Conservation (phyloP, 2,329 filamentous ascomycete species). For the Microcera coccophila region DNA sequence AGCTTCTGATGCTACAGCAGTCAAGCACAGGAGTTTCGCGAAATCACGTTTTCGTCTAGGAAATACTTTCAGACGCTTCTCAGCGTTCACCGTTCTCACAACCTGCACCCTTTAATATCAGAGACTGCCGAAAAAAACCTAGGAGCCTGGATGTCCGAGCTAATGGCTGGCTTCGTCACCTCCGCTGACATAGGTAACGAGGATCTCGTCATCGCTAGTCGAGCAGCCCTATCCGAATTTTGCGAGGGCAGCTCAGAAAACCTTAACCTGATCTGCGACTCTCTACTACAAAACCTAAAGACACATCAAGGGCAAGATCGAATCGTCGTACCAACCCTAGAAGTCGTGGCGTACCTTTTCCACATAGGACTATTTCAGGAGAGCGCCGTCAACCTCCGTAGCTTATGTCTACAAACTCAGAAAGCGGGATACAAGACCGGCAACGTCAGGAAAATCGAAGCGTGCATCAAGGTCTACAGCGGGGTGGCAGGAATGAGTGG, state of each 20-base stretch:
- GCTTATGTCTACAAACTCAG: constrained; percentile 66
- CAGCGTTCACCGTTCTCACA: constrained; percentile 37
- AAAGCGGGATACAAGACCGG: constrained; percentile 79
- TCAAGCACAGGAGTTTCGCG: constrained; percentile 32
- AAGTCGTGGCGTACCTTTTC: constrained; percentile 73
- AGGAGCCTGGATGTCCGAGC: constrained; percentile 43
- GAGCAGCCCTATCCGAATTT: constrained; percentile 59
- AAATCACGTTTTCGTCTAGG: constrained; percentile 53
- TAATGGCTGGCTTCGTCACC: constrained; percentile 66
- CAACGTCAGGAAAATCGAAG: constrained; percentile 76
- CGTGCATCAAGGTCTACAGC: constrained; percentile 75
- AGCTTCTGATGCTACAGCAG: constrained; percentile 30
- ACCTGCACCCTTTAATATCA: constrained; percentile 37
- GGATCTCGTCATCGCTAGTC: constrained; percentile 65
- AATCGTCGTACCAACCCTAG: constrained; percentile 69
- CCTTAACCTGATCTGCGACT: constrained; percentile 44
- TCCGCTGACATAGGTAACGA: constrained; percentile 78
- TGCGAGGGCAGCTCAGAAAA: constrained; percentile 41
- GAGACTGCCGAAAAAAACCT: constrained; percentile 31
- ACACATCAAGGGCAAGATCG: constrained; percentile 60
- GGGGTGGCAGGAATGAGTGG: constrained; percentile 50
- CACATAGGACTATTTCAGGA: constrained; percentile 53
- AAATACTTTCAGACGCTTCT: constrained; percentile 57
- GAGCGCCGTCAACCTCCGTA: constrained; percentile 44
- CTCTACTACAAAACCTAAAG: constrained; percentile 53